phyloP scores from a whole-genome alignment of 495 filamentous ascomycete genomes.

The Chlorociboria aeruginascens region DNA sequence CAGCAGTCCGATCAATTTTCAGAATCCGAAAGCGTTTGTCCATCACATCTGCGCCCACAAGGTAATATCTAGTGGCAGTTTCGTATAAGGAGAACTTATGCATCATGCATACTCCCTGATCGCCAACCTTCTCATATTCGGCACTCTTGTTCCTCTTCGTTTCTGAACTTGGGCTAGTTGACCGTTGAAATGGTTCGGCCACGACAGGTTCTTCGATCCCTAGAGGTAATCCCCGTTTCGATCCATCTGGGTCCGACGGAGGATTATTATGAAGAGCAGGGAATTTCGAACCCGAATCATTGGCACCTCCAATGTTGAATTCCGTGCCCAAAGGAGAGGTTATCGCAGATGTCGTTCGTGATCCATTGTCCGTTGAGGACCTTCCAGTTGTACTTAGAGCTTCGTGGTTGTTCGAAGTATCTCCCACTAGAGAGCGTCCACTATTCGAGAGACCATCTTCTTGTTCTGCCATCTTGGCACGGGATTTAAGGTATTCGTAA shows the following conservation, averaged over 20 bases:
- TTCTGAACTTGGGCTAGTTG: constrained; percentile 40
- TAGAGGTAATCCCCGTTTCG: constrained; percentile 17
- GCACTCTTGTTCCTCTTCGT: constrained; percentile 36
- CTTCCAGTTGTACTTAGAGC: constrained; percentile 7
- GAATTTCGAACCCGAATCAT: constrained; percentile 12
- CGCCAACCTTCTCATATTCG: constrained; percentile 45
- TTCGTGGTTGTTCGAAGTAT: constrained; percentile 8
- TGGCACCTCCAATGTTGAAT: constrained; percentile 4
- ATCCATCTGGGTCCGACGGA: background rate
- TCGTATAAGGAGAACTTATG: constrained; percentile 94
- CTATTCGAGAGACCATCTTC: constrained; percentile 9
- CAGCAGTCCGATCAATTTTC: constrained; percentile 84
- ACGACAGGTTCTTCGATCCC: constrained; percentile 54
- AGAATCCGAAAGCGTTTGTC: constrained; percentile 83
- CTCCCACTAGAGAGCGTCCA: constrained; percentile 10
- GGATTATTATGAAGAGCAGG: constrained; percentile 13
- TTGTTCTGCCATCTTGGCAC: constrained; percentile 16
- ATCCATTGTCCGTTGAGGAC: constrained; percentile 12
- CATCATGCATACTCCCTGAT: constrained; percentile 72
- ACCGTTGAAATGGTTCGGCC: constrained; percentile 49
- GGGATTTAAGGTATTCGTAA: background rate
- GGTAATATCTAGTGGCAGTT: constrained; percentile 82
- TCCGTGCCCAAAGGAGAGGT: constrained; percentile 17
- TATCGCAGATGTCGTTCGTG: constrained; percentile 17
- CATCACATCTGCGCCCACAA: constrained; percentile 81